Base-by-base conservation (phyloP, 202 grass and related monocot genomes). In the Elaeis oleifera region DNA sequence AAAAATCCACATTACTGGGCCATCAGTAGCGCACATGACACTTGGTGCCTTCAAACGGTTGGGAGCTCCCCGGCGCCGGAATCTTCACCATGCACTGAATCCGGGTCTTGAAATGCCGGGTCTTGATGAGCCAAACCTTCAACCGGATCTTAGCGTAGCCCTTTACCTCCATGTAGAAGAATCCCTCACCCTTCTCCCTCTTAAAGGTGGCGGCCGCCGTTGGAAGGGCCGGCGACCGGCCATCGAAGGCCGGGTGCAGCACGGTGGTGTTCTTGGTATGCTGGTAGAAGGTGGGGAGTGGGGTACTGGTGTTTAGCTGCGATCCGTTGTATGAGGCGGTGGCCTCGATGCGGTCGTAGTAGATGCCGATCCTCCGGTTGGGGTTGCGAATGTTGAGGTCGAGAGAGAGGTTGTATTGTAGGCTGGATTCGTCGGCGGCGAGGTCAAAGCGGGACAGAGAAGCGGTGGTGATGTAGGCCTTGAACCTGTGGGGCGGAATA, bases 401-500 rank as follows among this genome's bases (percentile, higher is more conserved):
- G 29, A 84, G 61, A 36, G 73, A 27, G 73, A 90, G 54, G 54
- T 7, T 51, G 80, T 90, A 87, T 53, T 73, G 75, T 21, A 81
- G 69, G 3, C 54, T 75, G 7, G 57, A 23, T 36, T 22, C 9
- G 4, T 18, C 2, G 58, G 14, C 23, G 28, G 51, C 13, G 0
- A 83, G 50, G 68, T 76, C 75, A 80, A 92, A 85, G 58, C 59
- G 77, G 52, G 80, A 31, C 23, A 92, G 74, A 6, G 74, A 56
- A 56, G 71, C 84, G 36, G 71, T 61, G 60, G 9, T 59, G 14
- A 84, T 54, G 27, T 79, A 70, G 56, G 78, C 88, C 29, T 59
- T 74, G 16, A 92, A 84, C 19, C 84, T 74, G 49, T 82, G 84
- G 6, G 84, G 67, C 80, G 84, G 71, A 79, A 81, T 64, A 68